Base-by-base conservation (phyloP, 1,284 basidiomycete genomes). In the Mycena sp. region DNA sequence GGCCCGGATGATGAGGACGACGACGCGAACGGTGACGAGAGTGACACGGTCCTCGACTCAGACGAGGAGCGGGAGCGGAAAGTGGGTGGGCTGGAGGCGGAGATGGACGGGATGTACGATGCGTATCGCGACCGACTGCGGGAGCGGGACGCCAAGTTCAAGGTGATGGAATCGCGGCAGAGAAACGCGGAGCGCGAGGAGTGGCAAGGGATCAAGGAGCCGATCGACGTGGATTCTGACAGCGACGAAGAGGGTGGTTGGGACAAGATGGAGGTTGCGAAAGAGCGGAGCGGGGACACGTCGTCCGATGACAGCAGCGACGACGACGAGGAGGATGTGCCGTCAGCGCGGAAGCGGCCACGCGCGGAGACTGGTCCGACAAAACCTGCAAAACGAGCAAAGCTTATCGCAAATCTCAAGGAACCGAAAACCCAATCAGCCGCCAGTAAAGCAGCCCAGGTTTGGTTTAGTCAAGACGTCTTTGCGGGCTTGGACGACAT, bases 401-500 rank as follows among this genome's bases (percentile, higher is more conserved):
- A 82, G 32, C 76, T 85, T 29, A 73, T 81, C 21, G 78, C 81
- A 11, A 73, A 78, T 44, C 72, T 82, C n/a, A 78, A 80, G 25
- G 74, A 75, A 49, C 75, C 78, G 4, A 74, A 76, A 62, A 62
- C 69, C 2, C 67, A 76, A 1, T 28, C 51, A 17, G 71, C 77
- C n/a, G 69, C 77, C 11, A 88, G 82, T 67, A 81, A 82, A 45
- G 81, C 83, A 37, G 79, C 89, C 0, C 80, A 86, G 68, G 71
- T 99, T 21, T 99, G 98, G 98, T 99, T 99, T 77, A 93, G 95
- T 72, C 98, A 99, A 77, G 91, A 93, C 53, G 79, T 98, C 51
- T 99, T 99, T 83, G 86, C 89, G 63, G 92, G 85, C n/a, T 74
- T 94, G 7, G 87, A 87, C 28, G 83, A 84, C 7, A 82, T 84